Evolutionary conservation across 345 rosid genomes (phyloP).

Genomic region (Moricandia arvensis): DNA sequence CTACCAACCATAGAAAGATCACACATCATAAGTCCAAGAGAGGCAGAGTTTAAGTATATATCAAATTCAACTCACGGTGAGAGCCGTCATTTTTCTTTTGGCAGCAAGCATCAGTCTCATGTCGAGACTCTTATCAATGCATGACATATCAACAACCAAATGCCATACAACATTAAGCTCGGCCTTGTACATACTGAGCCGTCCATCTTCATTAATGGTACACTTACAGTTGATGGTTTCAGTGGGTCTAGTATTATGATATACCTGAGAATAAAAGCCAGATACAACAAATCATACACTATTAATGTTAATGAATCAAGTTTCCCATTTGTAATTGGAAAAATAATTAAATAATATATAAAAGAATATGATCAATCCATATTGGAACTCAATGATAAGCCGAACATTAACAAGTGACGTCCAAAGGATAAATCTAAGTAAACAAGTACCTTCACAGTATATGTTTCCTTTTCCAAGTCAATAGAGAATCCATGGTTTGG

Average conservation of each 20-base stretch:
- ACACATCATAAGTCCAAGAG: background rate
- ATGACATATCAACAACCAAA: too few species aligned
- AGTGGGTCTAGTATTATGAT: constrained; percentile 24
- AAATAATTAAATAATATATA: background rate
- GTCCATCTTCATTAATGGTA: too few species aligned
- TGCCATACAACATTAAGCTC: too few species aligned
- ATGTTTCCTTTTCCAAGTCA: constrained; percentile 47
- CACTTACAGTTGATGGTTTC: too few species aligned
- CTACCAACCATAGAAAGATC: constrained; percentile 35
- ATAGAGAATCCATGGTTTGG: constrained; percentile 42
- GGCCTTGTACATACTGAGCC: too few species aligned
- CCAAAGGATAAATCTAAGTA: constrained; percentile 37
- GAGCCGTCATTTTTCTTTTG: too few species aligned
- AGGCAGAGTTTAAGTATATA: background rate
- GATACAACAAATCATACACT: constrained; percentile 1
- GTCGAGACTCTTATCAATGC: too few species aligned
- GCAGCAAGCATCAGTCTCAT: too few species aligned
- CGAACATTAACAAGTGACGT: background rate
- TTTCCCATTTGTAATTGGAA: background rate
- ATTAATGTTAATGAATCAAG: background rate
- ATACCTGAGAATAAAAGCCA: constrained; percentile 42
- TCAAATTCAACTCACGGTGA: too few species aligned
- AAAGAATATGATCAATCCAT: too few species aligned
- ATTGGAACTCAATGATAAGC: background rate
- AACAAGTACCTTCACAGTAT: constrained; percentile 52